These are phyloP conservation scores for Clarkia xantiana DNA, from an alignment of 345 rosid species.

Conservation along the genomic window DNA sequence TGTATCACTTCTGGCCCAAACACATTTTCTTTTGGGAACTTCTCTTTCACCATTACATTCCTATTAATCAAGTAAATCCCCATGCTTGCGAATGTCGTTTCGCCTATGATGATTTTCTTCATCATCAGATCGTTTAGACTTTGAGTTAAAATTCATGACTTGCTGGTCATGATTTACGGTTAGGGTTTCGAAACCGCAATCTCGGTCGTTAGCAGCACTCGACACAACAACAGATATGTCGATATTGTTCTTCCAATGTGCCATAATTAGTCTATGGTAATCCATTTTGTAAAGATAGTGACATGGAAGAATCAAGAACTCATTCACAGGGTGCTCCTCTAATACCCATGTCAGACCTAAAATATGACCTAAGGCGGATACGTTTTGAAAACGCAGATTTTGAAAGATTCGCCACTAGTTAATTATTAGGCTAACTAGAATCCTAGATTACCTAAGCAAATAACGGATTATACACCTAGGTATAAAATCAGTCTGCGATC, in stretches of 20 bases:
- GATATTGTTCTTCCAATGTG: constrained; percentile 35
- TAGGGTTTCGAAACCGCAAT: constrained; percentile 36
- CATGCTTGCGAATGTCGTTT: constrained; percentile 24
- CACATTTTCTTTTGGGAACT: constrained; percentile 40
- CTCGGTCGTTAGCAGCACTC: constrained; percentile 23
- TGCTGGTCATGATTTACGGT: constrained; percentile 32
- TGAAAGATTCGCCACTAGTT: no score
- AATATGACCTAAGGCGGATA: no score
- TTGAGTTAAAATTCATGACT: constrained; percentile 21
- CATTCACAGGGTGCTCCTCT: constrained; percentile 58
- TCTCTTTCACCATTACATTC: constrained; percentile 34
- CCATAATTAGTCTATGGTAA: constrained; percentile 45
- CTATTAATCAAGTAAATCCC: constrained; percentile 62
- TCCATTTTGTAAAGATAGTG: constrained; percentile 84
- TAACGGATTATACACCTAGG: no score
- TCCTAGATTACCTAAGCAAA: no score
- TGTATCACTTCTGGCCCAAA: constrained; percentile 46
- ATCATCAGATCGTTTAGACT: neutral
- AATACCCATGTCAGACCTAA: no score
- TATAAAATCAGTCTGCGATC: no score
- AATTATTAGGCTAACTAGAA: no score
- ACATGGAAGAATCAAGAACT: constrained; percentile 69
- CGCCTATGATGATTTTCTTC: no score
- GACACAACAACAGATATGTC: constrained; percentile 51
- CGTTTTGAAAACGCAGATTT: no score